Conservation (phyloP, 2,329 filamentous ascomycete species). For the Aspergillus sp. region DNA sequence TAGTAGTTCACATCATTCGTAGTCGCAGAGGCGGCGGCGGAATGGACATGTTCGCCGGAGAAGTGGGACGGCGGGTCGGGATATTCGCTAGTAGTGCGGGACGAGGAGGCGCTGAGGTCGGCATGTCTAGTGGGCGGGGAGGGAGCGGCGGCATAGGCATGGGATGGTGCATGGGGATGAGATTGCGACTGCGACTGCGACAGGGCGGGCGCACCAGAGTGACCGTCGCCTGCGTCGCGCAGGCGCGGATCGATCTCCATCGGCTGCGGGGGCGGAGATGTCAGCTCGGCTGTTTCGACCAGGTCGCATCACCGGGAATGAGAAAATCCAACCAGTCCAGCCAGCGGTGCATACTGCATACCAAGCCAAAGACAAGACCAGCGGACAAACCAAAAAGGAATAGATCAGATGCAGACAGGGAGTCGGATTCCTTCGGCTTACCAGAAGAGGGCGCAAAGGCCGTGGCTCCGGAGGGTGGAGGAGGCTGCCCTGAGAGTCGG, state of each 20-base stretch:
- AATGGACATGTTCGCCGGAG: conserved; percentile 13
- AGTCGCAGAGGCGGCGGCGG: conserved; percentile 10
- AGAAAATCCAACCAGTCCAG: no score
- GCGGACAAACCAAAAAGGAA: no score
- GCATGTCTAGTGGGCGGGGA: conserved; percentile 9
- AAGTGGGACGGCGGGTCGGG: conserved; percentile 29
- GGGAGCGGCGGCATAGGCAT: conserved; percentile 10
- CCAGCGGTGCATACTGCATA: neutral
- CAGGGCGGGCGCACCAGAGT: no score
- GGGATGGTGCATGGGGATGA: conserved; percentile 2
- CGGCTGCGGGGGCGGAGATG: conserved; percentile 16
- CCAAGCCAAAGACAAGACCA: neutral
- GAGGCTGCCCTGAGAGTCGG: neutral
- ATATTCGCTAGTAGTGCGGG: conserved; percentile 22
- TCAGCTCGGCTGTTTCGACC: conserved; percentile 8
- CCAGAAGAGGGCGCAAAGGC: neutral
- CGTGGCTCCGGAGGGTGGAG: no score
- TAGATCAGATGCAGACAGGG: neutral
- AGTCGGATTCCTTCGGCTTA: neutral
- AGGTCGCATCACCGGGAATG: no score
- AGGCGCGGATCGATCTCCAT: conserved; percentile 39
- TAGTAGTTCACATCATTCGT: conserved; percentile 12
- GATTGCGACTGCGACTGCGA: neutral
- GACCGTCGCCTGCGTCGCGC: conserved; percentile 14
- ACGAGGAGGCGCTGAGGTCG: conserved; percentile 2